Percentiles rank a stretch among this genome's conserved stretches.
Evolutionary conservation across 495 filamentous ascomycete genomes (phyloP).

Genomic region (Hypoxylon fragiforme): DNA sequence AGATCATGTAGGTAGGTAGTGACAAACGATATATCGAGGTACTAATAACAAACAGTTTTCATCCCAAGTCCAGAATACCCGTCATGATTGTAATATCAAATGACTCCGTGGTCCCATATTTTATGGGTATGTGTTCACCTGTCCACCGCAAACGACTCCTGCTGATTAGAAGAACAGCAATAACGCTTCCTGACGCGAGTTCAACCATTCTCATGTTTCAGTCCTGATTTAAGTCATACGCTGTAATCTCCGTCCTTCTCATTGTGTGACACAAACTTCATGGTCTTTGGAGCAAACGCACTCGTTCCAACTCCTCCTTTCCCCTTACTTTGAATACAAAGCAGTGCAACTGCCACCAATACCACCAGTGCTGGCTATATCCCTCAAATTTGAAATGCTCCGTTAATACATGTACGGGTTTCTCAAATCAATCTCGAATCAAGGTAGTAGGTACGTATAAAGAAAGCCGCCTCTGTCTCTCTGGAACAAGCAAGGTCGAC

Average conservation of each 20-base stretch:
- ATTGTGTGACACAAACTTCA: conserved; percentile 18
- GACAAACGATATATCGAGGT: too few species aligned
- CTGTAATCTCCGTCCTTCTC: conserved; percentile 26
- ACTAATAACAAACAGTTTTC: too few species aligned
- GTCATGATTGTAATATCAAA: too few species aligned
- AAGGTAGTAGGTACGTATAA: too few species aligned
- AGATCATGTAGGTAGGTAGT: too few species aligned
- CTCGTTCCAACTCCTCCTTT: conserved; percentile 16
- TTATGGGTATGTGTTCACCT: too few species aligned
- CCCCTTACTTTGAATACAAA: conserved; percentile 10
- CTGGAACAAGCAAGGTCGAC: background rate
- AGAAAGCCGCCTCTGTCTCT: conserved; percentile 8
- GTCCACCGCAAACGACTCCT: background rate
- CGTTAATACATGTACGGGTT: too few species aligned
- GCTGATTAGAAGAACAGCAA: conserved; percentile 8
- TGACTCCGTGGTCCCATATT: background rate
- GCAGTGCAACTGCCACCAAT: conserved; percentile 14
- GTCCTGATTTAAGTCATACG: conserved; percentile 26
- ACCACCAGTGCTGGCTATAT: background rate
- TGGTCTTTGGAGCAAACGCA: conserved; percentile 26
- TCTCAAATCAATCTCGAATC: too few species aligned
- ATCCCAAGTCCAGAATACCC: too few species aligned
- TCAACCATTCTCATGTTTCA: conserved; percentile 26
- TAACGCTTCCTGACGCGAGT: conserved; percentile 29
- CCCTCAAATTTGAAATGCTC: conserved; percentile 19